A percentile compares a stretch with the other conserved stretches of the same genome.
Evolutionary conservation across 768 basidiomycete genomes (phyloP).

Genomic region (Pulveroboletus frians): DNA sequence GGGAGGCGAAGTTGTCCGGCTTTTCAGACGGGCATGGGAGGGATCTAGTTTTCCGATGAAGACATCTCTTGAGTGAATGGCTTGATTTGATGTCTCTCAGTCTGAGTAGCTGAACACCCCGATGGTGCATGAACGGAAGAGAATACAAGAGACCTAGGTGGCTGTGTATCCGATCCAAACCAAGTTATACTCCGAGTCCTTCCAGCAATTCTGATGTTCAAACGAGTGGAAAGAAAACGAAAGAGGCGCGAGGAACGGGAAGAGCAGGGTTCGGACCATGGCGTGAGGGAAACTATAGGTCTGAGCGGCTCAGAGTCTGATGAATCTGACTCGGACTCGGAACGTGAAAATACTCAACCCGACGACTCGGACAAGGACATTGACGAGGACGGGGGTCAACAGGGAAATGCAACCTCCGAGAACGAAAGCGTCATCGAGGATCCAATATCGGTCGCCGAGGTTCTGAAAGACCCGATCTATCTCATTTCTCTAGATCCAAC

Average conservation of each 20-base stretch:
- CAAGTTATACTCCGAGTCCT: not conserved
- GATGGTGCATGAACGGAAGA: conserved; percentile 30
- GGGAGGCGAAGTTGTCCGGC: not conserved
- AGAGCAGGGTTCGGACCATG: conserved; percentile 57
- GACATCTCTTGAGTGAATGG: conserved; percentile 10
- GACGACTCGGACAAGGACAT: conserved; percentile 19
- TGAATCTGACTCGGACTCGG: conserved; percentile 52
- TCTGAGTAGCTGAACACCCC: conserved; percentile 15
- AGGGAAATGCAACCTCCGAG: conserved; percentile 23
- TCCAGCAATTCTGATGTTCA: conserved; percentile 52
- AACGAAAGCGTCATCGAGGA: conserved; percentile 29
- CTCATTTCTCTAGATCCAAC: conserved; percentile 51
- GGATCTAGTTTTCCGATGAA: not conserved
- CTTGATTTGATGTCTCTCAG: conserved; percentile 14
- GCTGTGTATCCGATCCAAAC: conserved; percentile 15
- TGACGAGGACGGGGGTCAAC: conserved; percentile 23
- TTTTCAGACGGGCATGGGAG: conserved; percentile 1
- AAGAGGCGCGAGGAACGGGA: conserved; percentile 59
- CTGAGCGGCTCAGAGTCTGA: conserved; percentile 74
- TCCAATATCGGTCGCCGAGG: conserved; percentile 52
- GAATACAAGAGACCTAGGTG: conserved; percentile 17
- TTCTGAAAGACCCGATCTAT: conserved; percentile 60
- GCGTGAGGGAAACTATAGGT: conserved; percentile 59
- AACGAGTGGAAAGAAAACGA: conserved; percentile 66
- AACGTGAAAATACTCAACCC: conserved; percentile 29